These are phyloP conservation scores for Metschnikowia orientalis DNA, from an alignment of 805 yeast genomes.

Conservation along the genomic window DNA sequence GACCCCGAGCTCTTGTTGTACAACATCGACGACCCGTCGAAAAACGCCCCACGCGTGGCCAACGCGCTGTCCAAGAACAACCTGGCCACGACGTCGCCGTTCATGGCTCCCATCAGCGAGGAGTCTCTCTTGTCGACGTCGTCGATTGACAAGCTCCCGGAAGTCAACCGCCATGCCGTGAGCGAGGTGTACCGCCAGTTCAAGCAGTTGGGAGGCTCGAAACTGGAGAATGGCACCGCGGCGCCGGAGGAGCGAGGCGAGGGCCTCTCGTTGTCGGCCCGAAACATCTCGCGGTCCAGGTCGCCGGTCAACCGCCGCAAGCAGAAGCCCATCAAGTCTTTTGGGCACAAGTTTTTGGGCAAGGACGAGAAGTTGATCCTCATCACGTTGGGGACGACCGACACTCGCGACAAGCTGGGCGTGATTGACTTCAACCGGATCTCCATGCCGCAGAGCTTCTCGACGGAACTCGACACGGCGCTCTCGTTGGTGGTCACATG, in stretches of 20 bases:
- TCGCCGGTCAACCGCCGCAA: conserved; percentile 20
- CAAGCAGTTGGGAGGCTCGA: conserved; percentile 24
- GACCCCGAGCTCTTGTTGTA: conserved; percentile 31
- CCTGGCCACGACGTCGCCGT: conserved; percentile 15
- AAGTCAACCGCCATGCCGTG: conserved; percentile 26
- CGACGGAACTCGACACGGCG: conserved; percentile 87
- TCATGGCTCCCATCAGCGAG: conserved; percentile 15
- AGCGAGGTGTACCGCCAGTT: conserved; percentile 39
- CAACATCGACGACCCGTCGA: conserved; percentile 35
- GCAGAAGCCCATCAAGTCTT: conserved; percentile 64
- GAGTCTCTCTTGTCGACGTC: conserved; percentile 23
- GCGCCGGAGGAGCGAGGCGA: conserved; percentile 17
- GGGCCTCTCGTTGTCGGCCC: conserved; percentile 16
- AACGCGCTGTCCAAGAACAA: conserved; percentile 15
- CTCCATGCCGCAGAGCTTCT: conserved; percentile 69
- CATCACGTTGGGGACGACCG: conserved; percentile 84
- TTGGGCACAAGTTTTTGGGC: conserved; percentile 75
- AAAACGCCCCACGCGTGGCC: conserved; percentile 20
- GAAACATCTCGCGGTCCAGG: conserved; percentile 10
- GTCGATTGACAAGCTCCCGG: conserved; percentile 37
- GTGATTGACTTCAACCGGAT: conserved; percentile 69
- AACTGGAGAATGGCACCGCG: conserved; percentile 3
- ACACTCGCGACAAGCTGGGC: conserved; percentile 51
- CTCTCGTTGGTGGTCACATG: conserved; percentile 63
- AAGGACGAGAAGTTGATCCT: conserved; percentile 65